A percentile compares a stretch with the other conserved stretches of the same genome.
These are phyloP conservation scores for Pinus tabuliformis DNA, from an alignment of 75 land plant species.

Conservation along the genomic window DNA sequence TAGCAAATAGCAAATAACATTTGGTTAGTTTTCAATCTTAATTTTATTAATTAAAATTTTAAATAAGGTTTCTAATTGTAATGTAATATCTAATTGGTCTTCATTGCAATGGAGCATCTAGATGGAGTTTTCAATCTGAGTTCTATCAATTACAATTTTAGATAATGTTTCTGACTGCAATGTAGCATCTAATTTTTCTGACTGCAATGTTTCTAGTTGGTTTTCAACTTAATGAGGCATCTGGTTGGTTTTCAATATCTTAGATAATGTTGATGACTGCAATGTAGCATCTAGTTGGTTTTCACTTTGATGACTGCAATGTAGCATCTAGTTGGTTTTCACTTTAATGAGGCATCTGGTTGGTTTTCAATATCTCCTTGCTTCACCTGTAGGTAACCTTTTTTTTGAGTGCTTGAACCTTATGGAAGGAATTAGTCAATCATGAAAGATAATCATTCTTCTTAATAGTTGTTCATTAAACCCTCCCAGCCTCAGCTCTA, in stretches of 20 bases:
- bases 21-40: no score
- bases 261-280: background rate
- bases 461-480: background rate
- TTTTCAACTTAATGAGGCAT: no score
- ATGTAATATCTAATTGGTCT: no score
- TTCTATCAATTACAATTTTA: background rate
- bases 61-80: background rate
- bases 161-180: background rate
- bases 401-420: background rate
- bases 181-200: no score
- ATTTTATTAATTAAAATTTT: background rate
- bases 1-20: no score
- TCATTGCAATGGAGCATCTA: no score
- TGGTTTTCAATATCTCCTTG: background rate
- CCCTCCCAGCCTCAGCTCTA: conserved; percentile 11
- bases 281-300: background rate
- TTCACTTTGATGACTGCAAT: no score
- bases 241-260: no score
- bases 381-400: background rate
- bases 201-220: no score
- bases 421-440: background rate
- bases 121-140: no score
- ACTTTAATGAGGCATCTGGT: no score
- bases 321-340: no score
- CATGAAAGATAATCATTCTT: background rate